phyloP scores from a whole-genome alignment of 2,329 filamentous ascomycete genomes.

The Pleurostoma richardsiae region DNA sequence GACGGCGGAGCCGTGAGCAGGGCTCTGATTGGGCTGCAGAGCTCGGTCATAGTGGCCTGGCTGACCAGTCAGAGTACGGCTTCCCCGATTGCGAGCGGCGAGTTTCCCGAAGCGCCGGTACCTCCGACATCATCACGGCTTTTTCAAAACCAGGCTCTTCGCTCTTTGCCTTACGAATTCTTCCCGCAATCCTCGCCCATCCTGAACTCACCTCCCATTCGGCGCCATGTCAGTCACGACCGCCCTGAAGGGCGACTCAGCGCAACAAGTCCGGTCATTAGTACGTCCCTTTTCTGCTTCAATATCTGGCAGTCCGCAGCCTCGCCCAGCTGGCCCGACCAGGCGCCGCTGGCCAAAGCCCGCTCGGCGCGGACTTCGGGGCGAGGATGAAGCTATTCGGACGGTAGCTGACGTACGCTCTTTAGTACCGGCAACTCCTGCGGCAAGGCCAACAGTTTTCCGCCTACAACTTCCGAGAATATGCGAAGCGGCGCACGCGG shows the following conservation, averaged over 20 bases:
- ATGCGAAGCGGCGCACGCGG: slow-evolving; percentile 82
- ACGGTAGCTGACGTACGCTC: not conserved
- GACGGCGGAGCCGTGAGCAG: too few relatives aligned
- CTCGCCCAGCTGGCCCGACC: too few relatives aligned
- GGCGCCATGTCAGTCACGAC: slow-evolving; percentile 14
- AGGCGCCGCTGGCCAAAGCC: too few relatives aligned
- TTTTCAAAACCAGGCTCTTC: not conserved
- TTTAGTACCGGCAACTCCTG: slow-evolving; percentile 84
- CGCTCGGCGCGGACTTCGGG: too few relatives aligned
- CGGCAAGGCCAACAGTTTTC: slow-evolving; percentile 83
- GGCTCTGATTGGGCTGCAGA: too few relatives aligned
- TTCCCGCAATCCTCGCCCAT: not conserved
- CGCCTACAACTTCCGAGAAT: slow-evolving; percentile 96
- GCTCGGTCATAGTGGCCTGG: too few relatives aligned
- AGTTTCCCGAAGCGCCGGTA: too few relatives aligned
- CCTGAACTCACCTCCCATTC: not conserved
- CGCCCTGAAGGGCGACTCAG: slow-evolving; percentile 46
- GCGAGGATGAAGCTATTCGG: not conserved
- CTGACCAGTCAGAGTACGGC: too few relatives aligned
- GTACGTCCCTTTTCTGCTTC: slow-evolving; percentile 30
- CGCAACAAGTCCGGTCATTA: slow-evolving; percentile 52
- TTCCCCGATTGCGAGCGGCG: too few relatives aligned
- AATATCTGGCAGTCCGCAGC: not conserved
- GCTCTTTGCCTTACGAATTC: not conserved
- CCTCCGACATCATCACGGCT: not conserved